Evolutionary conservation across 2,329 filamentous ascomycete species (phyloP).

Genomic region (Alternaria sp.): DNA sequence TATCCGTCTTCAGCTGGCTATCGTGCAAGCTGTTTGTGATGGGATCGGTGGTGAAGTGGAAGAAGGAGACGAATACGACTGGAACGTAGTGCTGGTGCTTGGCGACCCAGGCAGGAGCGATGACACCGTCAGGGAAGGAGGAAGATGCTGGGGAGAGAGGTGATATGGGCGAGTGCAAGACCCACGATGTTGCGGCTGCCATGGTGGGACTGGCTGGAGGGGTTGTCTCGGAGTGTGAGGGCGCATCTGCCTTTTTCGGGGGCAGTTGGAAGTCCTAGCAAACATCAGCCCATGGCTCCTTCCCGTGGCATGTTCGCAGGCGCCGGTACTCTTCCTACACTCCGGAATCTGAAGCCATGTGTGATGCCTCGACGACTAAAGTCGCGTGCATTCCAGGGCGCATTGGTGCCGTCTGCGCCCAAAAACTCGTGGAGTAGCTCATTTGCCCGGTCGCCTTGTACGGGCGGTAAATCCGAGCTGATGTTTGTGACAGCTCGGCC

Average conservation of each 20-base stretch:
- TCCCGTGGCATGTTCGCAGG: constrained; percentile 28
- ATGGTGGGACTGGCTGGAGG: constrained; percentile 63
- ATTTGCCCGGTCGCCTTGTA: constrained; percentile 71
- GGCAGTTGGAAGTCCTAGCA: constrained; percentile 64
- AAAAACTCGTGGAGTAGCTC: constrained; percentile 72
- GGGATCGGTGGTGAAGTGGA: constrained; percentile 75
- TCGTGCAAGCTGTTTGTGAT: constrained; percentile 81
- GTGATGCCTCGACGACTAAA: constrained; percentile 56
- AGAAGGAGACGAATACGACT: constrained; percentile 81
- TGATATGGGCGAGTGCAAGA: constrained; percentile 90
- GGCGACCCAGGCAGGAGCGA: constrained; percentile 81
- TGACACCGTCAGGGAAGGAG: constrained; percentile 88
- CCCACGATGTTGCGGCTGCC: constrained; percentile 55
- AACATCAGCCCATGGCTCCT: constrained; percentile 33
- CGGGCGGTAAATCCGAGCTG: constrained; percentile 72
- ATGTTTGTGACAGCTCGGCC: constrained; percentile 66
- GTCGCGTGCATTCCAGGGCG: constrained; percentile 72
- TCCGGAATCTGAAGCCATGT: constrained; percentile 72
- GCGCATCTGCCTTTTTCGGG: constrained; percentile 68
- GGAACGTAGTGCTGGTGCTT: constrained; percentile 90
- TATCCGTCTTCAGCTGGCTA: constrained; percentile 86
- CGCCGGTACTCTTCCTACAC: constrained; percentile 77
- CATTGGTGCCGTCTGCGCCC: constrained; percentile 68
- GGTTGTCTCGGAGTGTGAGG: constrained; percentile 60
- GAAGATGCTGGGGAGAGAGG: constrained; percentile 83